These are phyloP conservation scores for Croton setiger DNA, from an alignment of 441 rosid genomes.

Conservation along the genomic window DNA sequence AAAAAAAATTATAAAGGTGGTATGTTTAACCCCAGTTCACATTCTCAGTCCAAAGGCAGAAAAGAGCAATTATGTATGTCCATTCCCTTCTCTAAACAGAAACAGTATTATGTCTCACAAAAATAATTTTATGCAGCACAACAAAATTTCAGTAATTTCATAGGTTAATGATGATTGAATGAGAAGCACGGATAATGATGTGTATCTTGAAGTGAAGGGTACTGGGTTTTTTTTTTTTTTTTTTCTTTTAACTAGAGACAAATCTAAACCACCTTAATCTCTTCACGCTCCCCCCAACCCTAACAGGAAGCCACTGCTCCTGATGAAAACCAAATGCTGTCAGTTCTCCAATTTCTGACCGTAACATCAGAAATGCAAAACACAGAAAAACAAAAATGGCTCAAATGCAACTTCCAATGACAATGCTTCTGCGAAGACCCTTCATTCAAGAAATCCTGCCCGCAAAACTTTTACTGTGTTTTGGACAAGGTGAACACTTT, in stretches of 20 bases:
- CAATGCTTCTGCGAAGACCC: constrained; percentile 12
- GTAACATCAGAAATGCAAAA: constrained; percentile 18
- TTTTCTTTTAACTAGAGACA: no score
- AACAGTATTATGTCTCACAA: background rate
- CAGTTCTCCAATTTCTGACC: constrained; percentile 19
- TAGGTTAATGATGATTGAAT: background rate
- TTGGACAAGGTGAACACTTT: constrained; percentile 16
- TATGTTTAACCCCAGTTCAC: no score
- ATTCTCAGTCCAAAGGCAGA: no score
- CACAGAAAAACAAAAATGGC: constrained; percentile 11
- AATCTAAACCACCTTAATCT: background rate
- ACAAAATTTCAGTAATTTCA: background rate
- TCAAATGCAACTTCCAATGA: constrained; percentile 3
- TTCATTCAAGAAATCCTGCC: constrained; percentile 19
- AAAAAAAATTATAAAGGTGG: no score
- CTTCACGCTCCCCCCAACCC: background rate
- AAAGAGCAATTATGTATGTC: background rate
- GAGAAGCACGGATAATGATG: constrained; percentile 1
- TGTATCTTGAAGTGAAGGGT: background rate
- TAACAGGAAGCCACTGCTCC: background rate
- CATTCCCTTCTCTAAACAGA: background rate
- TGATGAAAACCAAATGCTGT: constrained; percentile 8
- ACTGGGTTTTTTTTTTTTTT: no score
- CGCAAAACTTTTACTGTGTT: constrained; percentile 17
- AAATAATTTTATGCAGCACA: no score